Evolutionary conservation across 768 basidiomycete genomes (phyloP), one percentile per base, ranked within the genome.

Genomic region (Tubosaeta sp.): DNA sequence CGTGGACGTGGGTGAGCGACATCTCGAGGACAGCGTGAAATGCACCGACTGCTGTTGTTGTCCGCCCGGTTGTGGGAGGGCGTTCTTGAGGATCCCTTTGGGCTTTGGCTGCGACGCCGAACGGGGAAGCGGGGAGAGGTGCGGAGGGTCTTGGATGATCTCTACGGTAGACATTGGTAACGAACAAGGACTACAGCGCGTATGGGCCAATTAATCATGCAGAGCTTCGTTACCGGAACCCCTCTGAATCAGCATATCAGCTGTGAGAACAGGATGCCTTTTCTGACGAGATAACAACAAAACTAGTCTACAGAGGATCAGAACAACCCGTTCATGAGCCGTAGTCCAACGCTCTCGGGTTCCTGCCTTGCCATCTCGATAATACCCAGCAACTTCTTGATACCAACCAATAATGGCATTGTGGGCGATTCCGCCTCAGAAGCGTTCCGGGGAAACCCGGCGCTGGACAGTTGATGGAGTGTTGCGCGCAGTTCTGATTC

Each of bases 341-440:
- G 76, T 61, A 86, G 82, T 25, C 81, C 89, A 14, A 84, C 87
- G 54, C 83, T 85, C 44, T 90, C 84, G 1, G 91, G 91, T 62
- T 96, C 95, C 72, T 98, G 96, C 62, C 95, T 78, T 43, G 94
- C 90, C 94, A 96, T 97, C 77, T 99, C 96, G 18, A 94, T 77
- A 49, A 89, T 78, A 53, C 85, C 91, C 64, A 99, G 68, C 67
- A 99, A 62, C 71, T 90, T 94, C 82, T 98, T 98, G 62, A 99
- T 83, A 0, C 96, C 96, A 42, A 98, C 86, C 55, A 86, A 82
- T 58, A 94, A 58, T 42, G 72, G 76, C 13, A 77, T 61, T 11
- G 71, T 65, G 39, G 76, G 65, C 29, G 75, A 75, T 47, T 73
- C 71, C n/a, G 76, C 75, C 8, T 66, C 68, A 22, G 49, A 48